Evolutionary conservation across 768 basidiomycete genomes (phyloP), one percentile per base, ranked within the genome.

Genomic region (Xerocomus brunneocitrinus): DNA sequence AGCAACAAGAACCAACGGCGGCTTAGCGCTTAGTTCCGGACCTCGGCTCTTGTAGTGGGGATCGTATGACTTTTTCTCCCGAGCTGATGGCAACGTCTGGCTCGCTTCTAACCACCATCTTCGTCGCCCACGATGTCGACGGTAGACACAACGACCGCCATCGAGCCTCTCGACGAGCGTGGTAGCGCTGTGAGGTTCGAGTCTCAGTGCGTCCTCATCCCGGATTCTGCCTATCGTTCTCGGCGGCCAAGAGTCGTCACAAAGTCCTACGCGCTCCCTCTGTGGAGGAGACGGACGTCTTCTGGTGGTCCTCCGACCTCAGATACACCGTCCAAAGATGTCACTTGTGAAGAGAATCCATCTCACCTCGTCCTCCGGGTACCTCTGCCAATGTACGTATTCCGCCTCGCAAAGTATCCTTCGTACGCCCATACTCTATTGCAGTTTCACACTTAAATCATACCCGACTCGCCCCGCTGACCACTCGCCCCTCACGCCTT

Each of bases 201-300:
- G 73, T 73, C 75, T 49, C 78, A 85, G 61, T 90, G 89, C 54
- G 73, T 87, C 4, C 77, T 91, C 61, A 90, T 91, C 52, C 88
- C 88, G n/a, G 80, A 85, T 48, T 65, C 62, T 14, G 60, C 62
- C 1, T 64, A 67, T 14, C 69, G 71, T 47, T 70, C 73, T 4
- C 79, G 74, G 49, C 69, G 76, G 27, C 75, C 82, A 25, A 72
- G 76, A 41, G 70, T 87, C 44, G 64, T 83, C 59, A 82, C 82
- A 27, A 88, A 80, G 61, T 83, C 84, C 4, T 86, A 84, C 58
- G 76, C 84, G 0, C 72, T 90, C 53, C 86, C 87, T 1, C 67
- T 90, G 39, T 89, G 87, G 78, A 83, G 78, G 70, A 74, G 73
- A 64, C 60, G 60, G 30, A 13, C 57, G 3, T 50, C 57, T 12